Percentiles rank a stretch among this genome's conserved stretches.
phyloP scores from a whole-genome alignment of 2,329 filamentous ascomycete genomes.

The Immersiporthe knoxdaviesiana region DNA sequence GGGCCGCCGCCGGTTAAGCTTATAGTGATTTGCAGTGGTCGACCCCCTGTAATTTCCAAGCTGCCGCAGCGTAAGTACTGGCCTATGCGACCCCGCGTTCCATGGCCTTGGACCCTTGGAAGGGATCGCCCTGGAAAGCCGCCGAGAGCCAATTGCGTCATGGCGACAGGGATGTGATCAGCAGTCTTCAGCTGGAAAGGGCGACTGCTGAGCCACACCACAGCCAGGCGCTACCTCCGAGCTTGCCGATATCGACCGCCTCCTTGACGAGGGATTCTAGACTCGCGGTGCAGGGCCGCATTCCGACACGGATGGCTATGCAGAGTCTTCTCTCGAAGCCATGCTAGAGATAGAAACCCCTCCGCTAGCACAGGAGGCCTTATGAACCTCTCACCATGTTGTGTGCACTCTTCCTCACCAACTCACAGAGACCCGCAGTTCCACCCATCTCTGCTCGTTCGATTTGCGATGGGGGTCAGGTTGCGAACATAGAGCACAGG shows the following conservation, averaged over 20 bases:
- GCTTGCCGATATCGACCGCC: background rate
- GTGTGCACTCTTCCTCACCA: background rate
- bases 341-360: background rate
- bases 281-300: background rate
- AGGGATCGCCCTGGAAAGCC: background rate
- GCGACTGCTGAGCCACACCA: background rate
- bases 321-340: background rate
- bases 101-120: background rate
- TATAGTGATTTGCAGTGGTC: background rate
- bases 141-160: background rate
- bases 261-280: too few species aligned
- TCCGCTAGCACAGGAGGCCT: background rate
- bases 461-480: too few species aligned
- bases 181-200: background rate
- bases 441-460: too few species aligned
- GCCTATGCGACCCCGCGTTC: background rate
- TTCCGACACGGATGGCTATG: background rate
- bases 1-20: background rate
- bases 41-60: background rate
- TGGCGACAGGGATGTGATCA: background rate
- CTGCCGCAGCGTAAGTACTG: too few species aligned
- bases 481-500: too few species aligned
- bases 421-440: background rate
- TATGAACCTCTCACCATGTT: background rate
- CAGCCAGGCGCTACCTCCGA: constrained; percentile 3